phyloP scores from a whole-genome alignment of 306 rosid species.

The Sindora glabra region DNA sequence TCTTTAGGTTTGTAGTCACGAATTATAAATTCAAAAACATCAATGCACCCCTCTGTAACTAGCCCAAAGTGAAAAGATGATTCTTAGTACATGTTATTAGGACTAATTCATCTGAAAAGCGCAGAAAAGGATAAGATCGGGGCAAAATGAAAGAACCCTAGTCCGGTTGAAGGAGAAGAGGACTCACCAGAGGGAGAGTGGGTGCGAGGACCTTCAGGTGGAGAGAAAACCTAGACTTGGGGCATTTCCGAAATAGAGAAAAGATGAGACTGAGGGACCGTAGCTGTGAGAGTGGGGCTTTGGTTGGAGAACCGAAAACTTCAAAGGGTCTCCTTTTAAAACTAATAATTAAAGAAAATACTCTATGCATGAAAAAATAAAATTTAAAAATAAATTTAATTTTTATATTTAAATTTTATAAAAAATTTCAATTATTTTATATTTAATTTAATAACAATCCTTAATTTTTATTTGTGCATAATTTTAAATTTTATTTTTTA shows the following conservation, averaged over 20 bases:
- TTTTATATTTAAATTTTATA: too few species aligned
- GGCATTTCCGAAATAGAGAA: background rate
- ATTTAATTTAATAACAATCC: too few species aligned
- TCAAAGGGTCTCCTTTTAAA: background rate
- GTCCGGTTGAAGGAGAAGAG: background rate
- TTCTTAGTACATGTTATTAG: background rate
- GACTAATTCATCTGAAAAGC: background rate
- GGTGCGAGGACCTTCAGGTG: background rate
- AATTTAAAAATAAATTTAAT: too few species aligned
- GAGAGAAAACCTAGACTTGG: slow-evolving; percentile 10
- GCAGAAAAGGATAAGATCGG: background rate
- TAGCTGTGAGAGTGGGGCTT: background rate
- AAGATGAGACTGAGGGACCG: background rate
- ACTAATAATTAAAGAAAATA: too few species aligned
- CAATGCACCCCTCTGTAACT: background rate
- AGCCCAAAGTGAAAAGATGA: background rate
- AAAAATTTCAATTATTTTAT: too few species aligned
- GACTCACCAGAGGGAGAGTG: background rate
- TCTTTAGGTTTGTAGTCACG: background rate
- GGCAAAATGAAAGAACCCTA: background rate
- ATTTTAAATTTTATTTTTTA: too few species aligned
- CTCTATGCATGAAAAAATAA: too few species aligned
- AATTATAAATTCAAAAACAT: background rate
- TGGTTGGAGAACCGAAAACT: background rate
- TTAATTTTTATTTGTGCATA: too few species aligned